phyloP scores from a whole-genome alignment of 768 basidiomycete genomes.

The Mycena galopus region DNA sequence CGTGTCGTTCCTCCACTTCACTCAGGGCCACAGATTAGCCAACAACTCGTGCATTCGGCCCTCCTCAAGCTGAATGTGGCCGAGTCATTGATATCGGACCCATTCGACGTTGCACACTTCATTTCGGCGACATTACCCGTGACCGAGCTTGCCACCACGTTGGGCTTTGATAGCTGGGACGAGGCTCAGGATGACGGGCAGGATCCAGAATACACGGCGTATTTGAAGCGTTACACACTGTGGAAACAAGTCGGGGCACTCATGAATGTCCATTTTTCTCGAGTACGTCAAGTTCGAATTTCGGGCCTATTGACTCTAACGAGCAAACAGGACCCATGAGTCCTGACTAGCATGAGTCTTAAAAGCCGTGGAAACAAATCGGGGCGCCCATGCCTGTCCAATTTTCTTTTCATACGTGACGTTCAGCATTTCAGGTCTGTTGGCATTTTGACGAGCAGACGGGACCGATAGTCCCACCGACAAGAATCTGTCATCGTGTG shows the following conservation, averaged over 20 bases:
- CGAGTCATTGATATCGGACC: not conserved
- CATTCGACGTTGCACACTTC: conserved; percentile 5
- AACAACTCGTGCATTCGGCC: not conserved
- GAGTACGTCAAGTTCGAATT: no score
- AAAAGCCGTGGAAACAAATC: not conserved
- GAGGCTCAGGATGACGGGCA: not conserved
- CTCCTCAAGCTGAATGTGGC: not conserved
- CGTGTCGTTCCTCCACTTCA: not conserved
- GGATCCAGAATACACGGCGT: not conserved
- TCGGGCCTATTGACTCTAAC: no score
- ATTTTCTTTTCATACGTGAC: no score
- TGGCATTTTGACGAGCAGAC: no score
- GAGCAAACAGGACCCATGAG: no score
- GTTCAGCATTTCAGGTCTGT: no score
- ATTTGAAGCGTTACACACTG: not conserved
- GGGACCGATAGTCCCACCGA: no score
- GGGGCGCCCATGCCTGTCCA: not conserved
- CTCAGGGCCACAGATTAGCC: not conserved
- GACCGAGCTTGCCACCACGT: not conserved
- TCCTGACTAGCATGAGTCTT: no score
- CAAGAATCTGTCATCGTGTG: no score
- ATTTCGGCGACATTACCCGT: not conserved
- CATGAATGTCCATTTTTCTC: no score
- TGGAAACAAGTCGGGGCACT: conserved; percentile 1
- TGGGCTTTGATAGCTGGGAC: not conserved